Evolutionary conservation across 2,329 filamentous ascomycete species (phyloP).

Genomic region (Xylogone sp.): DNA sequence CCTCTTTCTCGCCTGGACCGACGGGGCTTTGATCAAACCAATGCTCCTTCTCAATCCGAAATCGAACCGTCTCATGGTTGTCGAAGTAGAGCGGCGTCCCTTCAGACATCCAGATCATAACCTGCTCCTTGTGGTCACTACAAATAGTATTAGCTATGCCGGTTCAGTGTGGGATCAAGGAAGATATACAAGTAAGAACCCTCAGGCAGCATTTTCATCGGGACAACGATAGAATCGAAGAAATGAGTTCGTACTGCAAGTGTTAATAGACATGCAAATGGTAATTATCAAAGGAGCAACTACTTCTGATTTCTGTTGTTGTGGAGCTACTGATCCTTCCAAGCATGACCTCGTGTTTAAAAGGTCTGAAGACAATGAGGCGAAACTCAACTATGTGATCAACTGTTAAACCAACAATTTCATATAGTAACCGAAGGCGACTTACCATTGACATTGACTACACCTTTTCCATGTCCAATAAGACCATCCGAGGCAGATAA

Average conservation of each 20-base stretch:
- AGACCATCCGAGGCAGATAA: slow-evolving; percentile 86
- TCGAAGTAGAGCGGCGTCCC: slow-evolving; percentile 80
- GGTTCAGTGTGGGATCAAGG: neutral
- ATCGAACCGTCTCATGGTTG: slow-evolving; percentile 80
- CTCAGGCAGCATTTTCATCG: slow-evolving; percentile 67
- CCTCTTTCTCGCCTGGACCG: slow-evolving; percentile 58
- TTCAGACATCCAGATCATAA: slow-evolving; percentile 80
- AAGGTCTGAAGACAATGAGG: slow-evolving; percentile 89
- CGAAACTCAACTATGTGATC: slow-evolving; percentile 78
- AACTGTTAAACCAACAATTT: slow-evolving; percentile 5
- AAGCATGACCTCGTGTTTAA: slow-evolving; percentile 88
- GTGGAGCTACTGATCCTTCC: slow-evolving; percentile 77
- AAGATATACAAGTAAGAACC: slow-evolving; percentile 70
- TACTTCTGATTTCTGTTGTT: slow-evolving; percentile 68
- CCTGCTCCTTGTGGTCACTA: slow-evolving; percentile 69
- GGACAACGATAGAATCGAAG: slow-evolving; percentile 88
- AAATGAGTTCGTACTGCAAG: slow-evolving; percentile 75
- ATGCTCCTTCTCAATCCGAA: slow-evolving; percentile 80
- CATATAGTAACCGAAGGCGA: neutral
- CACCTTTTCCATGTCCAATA: slow-evolving; percentile 86
- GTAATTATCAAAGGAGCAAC: slow-evolving; percentile 16
- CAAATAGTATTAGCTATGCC: slow-evolving; percentile 5
- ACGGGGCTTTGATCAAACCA: slow-evolving; percentile 87
- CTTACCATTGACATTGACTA: slow-evolving; percentile 89
- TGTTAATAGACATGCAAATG: neutral